Percentiles rank a stretch among this genome's conserved stretches.
Evolutionary conservation across 1,284 basidiomycete genomes (phyloP).

Genomic region (Taiwanofungus camphoratus): DNA sequence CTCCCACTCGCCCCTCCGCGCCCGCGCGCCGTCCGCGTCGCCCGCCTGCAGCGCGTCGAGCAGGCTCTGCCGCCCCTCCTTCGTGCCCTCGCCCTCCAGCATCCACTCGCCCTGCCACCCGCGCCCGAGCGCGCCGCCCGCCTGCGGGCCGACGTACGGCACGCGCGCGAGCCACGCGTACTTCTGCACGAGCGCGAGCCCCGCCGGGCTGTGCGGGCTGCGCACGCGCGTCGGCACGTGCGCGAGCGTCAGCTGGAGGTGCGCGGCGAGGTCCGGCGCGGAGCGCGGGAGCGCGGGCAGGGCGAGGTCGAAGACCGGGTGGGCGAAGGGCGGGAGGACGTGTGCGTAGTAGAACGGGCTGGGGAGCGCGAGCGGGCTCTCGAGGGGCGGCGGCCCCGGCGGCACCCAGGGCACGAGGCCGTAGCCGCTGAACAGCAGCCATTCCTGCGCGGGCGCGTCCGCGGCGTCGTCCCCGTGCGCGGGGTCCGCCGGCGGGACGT

Average conservation of each 20-base stretch:
- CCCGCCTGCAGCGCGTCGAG: constrained; percentile 36
- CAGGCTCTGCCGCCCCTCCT: constrained; percentile 53
- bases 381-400: constrained; percentile 44
- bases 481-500: constrained; percentile 40
- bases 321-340: constrained; percentile 44
- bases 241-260: constrained; percentile 38
- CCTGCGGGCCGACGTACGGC: constrained; percentile 32
- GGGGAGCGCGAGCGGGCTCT: constrained; percentile 53
- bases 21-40: constrained; percentile 24
- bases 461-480: constrained; percentile 4
- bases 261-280: neutral
- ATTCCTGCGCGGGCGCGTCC: constrained; percentile 27
- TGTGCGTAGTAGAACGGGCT: constrained; percentile 70
- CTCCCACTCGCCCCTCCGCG: constrained; percentile 44
- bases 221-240: constrained; percentile 38
- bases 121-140: constrained; percentile 42
- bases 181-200: constrained; percentile 49
- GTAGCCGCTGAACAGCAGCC: constrained; percentile 67
- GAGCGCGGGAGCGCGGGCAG: constrained; percentile 34
- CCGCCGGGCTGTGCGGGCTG: constrained; percentile 53
- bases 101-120: constrained; percentile 76
- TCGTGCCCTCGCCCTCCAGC: constrained; percentile 67
- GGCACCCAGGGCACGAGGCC: constrained; percentile 52
- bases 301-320: constrained; percentile 42
- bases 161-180: constrained; percentile 59